A percentile compares a stretch with the other conserved stretches of the same genome.
phyloP scores from a whole-genome alignment of 805 yeast species.

The Wickerhamiella vanderwaltii region DNA sequence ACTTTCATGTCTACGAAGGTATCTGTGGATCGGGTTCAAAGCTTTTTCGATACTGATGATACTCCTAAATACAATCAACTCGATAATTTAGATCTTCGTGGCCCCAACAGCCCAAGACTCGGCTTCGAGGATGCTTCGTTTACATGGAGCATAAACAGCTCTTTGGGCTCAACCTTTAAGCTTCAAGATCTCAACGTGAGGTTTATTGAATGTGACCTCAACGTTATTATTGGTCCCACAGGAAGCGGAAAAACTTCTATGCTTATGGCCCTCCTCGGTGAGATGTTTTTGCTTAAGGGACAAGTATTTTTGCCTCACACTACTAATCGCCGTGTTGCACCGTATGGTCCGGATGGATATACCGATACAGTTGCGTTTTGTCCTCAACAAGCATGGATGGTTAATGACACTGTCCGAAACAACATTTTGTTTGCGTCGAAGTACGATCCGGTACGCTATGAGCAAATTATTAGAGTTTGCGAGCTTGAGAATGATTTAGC shows the following conservation, averaged over 20 bases:
- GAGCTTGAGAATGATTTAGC: slow-evolving; percentile 78
- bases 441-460: slow-evolving; percentile 61
- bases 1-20: slow-evolving; percentile 82
- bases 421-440: slow-evolving; percentile 71
- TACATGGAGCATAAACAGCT: not conserved
- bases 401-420: slow-evolving; percentile 76
- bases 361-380: slow-evolving; percentile 93
- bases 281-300: slow-evolving; percentile 68
- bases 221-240: slow-evolving; percentile 83
- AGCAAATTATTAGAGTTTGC: slow-evolving; percentile 75
- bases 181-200: slow-evolving; percentile 34
- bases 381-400: slow-evolving; percentile 90
- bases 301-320: slow-evolving; percentile 69
- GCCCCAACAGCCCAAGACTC: slow-evolving; percentile 26
- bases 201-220: slow-evolving; percentile 52
- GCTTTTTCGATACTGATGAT: slow-evolving; percentile 78
- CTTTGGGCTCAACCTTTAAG: not conserved
- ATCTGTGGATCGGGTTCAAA: slow-evolving; percentile 75
- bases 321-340: slow-evolving; percentile 52
- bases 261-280: slow-evolving; percentile 82
- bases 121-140: slow-evolving; percentile 36
- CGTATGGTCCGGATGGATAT: slow-evolving; percentile 62
- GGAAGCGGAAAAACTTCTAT: slow-evolving; percentile 92
- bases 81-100: slow-evolving; percentile 28
- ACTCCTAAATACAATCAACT: slow-evolving; percentile 80